These are phyloP conservation scores for Calycina herbarum DNA, from an alignment of 2,329 filamentous ascomycete genomes.

Conservation along the genomic window DNA sequence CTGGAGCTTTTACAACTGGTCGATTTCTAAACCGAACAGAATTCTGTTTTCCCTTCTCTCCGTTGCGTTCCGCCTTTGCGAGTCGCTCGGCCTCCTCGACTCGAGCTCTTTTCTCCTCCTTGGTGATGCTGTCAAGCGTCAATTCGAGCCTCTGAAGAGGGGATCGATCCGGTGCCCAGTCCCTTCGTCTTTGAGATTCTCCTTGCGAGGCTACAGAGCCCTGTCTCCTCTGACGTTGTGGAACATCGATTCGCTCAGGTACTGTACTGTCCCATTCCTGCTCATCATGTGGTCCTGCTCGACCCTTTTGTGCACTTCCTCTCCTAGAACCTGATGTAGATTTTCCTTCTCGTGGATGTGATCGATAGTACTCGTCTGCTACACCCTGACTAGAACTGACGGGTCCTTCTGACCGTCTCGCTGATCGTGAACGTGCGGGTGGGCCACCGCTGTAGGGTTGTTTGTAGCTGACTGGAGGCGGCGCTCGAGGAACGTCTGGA, in stretches of 20 bases:
- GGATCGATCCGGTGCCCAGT: slow-evolving; percentile 78
- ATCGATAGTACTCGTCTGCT: slow-evolving; percentile 29
- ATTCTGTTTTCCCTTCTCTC: slow-evolving; percentile 31
- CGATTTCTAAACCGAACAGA: slow-evolving; percentile 36
- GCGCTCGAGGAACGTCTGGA: slow-evolving; percentile 59
- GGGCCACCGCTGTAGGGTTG: slow-evolving; percentile 44
- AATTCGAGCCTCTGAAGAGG: slow-evolving; percentile 92
- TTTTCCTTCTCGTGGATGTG: slow-evolving; percentile 20
- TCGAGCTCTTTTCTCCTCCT: slow-evolving; percentile 88
- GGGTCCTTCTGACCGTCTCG: slow-evolving; percentile 35
- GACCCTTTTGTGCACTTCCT: slow-evolving; percentile 23
- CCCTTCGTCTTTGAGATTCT: slow-evolving; percentile 46
- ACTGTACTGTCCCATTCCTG: slow-evolving; percentile 20
- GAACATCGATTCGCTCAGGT: slow-evolving; percentile 23
- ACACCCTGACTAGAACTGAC: slow-evolving; percentile 24
- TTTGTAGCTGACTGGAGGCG: slow-evolving; percentile 58
- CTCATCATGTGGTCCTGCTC: slow-evolving; percentile 18
- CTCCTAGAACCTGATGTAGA: slow-evolving; percentile 10
- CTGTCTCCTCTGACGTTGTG: slow-evolving; percentile 36
- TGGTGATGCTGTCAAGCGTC: slow-evolving; percentile 88
- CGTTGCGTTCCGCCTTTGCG: slow-evolving; percentile 42
- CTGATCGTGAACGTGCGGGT: slow-evolving; percentile 32
- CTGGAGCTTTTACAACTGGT: slow-evolving; percentile 31
- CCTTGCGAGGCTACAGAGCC: slow-evolving; percentile 38
- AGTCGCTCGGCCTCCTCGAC: slow-evolving; percentile 79